These are phyloP conservation scores for Sphagnum tenellum DNA, from an alignment of 225 moss, liverwort and hornwort genomes.

Conservation along the genomic window DNA sequence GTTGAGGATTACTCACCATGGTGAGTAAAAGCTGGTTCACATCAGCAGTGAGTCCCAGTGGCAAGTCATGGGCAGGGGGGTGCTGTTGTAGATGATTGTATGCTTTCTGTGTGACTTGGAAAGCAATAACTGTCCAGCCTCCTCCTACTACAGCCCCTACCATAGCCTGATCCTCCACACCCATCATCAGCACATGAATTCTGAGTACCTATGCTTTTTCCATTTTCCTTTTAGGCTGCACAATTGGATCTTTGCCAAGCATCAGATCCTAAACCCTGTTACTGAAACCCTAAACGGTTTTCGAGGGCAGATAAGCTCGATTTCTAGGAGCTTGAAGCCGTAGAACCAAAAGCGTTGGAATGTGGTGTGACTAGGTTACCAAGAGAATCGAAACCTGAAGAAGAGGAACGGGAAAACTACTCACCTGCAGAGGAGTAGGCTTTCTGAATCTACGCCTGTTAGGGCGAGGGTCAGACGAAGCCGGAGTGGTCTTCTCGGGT, in stretches of 20 bases:
- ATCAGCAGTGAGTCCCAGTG: conserved; percentile 55
- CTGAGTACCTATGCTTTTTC: too few species aligned
- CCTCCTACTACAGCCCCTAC: conserved; percentile 59
- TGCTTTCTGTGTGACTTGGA: conserved; percentile 34
- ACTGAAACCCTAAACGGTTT: background rate
- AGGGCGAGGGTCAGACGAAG: conserved; percentile 21
- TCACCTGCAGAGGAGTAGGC: conserved; percentile 56
- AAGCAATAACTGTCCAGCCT: conserved; percentile 44
- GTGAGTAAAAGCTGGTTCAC: conserved; percentile 67
- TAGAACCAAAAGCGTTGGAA: background rate
- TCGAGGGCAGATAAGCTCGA: background rate
- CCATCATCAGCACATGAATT: conserved; percentile 2
- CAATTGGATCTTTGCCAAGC: background rate
- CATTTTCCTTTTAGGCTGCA: background rate
- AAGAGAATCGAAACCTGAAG: background rate
- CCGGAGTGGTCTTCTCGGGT: conserved; percentile 25
- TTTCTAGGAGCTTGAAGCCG: background rate
- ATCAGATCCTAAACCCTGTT: too few species aligned
- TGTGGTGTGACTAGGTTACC: background rate
- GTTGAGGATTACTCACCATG: conserved; percentile 24
- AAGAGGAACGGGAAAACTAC: background rate
- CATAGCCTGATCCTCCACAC: conserved; percentile 34
- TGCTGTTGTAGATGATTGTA: conserved; percentile 49
- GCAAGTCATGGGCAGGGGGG: conserved; percentile 67
- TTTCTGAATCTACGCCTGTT: conserved; percentile 53